Evolutionary conservation across 495 filamentous ascomycete species (phyloP).

Genomic region (Neurospora discreta): DNA sequence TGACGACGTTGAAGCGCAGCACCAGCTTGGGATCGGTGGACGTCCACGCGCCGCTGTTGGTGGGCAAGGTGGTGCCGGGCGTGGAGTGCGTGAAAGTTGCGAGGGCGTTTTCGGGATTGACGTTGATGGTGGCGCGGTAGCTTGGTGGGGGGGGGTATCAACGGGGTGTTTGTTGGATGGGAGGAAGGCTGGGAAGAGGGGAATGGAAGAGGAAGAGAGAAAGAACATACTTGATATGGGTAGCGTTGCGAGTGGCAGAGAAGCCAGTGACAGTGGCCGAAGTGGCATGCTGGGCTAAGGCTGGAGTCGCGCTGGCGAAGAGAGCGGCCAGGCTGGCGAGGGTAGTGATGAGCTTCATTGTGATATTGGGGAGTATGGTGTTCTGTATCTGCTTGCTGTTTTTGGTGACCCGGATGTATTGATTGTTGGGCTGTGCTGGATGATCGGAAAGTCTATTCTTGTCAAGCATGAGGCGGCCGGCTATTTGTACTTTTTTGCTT

Average conservation of each 20-base stretch:
- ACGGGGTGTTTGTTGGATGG: no score
- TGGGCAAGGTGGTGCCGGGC: background rate
- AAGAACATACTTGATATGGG: background rate
- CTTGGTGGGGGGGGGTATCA: background rate
- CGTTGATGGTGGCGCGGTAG: background rate
- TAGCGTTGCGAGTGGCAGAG: background rate
- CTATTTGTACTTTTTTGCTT: background rate
- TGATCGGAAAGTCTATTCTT: background rate
- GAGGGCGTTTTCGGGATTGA: conserved; percentile 1
- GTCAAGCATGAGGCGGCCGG: background rate
- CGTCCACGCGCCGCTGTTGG: background rate
- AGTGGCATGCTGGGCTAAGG: background rate
- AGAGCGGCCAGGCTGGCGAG: background rate
- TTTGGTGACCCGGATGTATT: background rate
- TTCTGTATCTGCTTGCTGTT: background rate
- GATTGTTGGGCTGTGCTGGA: background rate
- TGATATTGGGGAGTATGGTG: background rate
- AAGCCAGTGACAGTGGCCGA: background rate
- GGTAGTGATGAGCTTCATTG: conserved; percentile 1
- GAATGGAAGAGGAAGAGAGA: no score
- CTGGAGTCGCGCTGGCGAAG: background rate
- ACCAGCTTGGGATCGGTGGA: background rate
- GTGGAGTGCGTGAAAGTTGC: conserved; percentile 3
- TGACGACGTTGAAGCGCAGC: background rate
- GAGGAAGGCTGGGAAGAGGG: no score